Conservation (phyloP, 1,139 yeast genomes). For the Hyphopichia wangnamkhiaoensis region DNA sequence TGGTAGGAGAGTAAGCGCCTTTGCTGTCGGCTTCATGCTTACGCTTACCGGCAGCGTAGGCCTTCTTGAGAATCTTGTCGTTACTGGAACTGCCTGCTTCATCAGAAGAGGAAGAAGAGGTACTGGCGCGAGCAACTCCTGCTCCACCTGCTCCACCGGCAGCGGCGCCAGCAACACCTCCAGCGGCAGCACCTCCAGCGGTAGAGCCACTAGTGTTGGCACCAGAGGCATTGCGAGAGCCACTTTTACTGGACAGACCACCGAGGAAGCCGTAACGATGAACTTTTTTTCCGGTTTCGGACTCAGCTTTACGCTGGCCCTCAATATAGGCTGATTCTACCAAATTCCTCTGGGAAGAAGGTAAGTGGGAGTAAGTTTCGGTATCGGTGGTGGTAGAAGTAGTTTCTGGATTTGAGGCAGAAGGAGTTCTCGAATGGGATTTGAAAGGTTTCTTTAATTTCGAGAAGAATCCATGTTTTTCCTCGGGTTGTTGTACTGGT, state of each 20-base stretch:
- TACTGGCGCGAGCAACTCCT: conserved; percentile 1
- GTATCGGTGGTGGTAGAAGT: conserved; percentile 9
- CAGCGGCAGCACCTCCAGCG: conserved; percentile 3
- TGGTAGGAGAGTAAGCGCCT: background rate
- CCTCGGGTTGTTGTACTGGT: conserved; percentile 13
- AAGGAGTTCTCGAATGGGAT: conserved; percentile 22
- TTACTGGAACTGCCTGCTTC: background rate
- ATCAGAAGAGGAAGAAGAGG: background rate
- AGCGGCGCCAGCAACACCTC: conserved; percentile 4
- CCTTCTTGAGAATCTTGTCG: background rate
- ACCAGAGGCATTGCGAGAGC: background rate
- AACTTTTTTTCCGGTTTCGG: conserved; percentile 13
- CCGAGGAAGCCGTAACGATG: conserved; percentile 11
- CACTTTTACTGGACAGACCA: background rate
- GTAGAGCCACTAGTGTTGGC: background rate
- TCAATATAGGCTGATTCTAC: conserved; percentile 23
- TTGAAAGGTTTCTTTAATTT: conserved; percentile 32
- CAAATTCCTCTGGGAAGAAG: conserved; percentile 5
- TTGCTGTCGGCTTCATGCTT: background rate
- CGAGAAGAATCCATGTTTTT: conserved; percentile 22
- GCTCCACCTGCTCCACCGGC: conserved; percentile 7
- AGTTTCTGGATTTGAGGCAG: conserved; percentile 11
- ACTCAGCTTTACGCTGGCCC: conserved; percentile 22
- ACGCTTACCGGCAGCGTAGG: conserved; percentile 2
- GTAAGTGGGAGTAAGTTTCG: background rate